Conservation (phyloP, 768 basidiomycete species). For the Amanita thiersii region DNA sequence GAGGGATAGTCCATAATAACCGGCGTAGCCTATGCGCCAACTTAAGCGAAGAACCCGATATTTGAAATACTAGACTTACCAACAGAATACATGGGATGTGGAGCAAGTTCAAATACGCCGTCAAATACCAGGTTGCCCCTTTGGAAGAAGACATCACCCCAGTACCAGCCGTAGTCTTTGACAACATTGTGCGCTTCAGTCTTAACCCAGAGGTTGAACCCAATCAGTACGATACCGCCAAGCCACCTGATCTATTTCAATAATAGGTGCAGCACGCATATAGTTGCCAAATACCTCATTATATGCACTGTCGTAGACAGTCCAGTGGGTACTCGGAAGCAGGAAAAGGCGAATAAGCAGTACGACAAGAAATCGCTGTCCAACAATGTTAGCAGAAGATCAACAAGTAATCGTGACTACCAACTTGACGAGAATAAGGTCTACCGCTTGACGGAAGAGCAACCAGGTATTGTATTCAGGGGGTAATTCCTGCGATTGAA, state of each 20-base stretch:
- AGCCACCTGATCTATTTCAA: constrained; percentile 56
- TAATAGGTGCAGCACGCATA: neutral
- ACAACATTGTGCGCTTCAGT: constrained; percentile 96
- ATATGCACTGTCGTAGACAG: constrained; percentile 68
- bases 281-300: constrained; percentile 45
- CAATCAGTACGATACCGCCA: constrained; percentile 76
- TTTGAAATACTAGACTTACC: constrained; percentile 22
- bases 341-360: constrained; percentile 91
- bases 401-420: constrained; percentile 17
- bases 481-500: constrained; percentile 61
- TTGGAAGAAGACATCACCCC: constrained; percentile 91
- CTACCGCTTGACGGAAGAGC: constrained; percentile 91
- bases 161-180: constrained; percentile 98
- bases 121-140: constrained; percentile 93
- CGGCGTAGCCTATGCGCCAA: constrained; percentile 72
- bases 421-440: constrained; percentile 92
- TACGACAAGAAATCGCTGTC: constrained; percentile 89
- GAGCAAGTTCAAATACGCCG: constrained; percentile 92
- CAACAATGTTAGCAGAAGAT: constrained; percentile 5
- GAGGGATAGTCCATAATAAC: constrained; percentile 93
- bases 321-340: constrained; percentile 78
- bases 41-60: constrained; percentile 5
- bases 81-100: constrained; percentile 95
- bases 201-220: constrained; percentile 98
- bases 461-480: constrained; percentile 96